Evolutionary conservation across 2,329 filamentous ascomycete genomes (phyloP), one percentile per base, ranked within the genome.

Genomic region (Diatrype stigma): DNA sequence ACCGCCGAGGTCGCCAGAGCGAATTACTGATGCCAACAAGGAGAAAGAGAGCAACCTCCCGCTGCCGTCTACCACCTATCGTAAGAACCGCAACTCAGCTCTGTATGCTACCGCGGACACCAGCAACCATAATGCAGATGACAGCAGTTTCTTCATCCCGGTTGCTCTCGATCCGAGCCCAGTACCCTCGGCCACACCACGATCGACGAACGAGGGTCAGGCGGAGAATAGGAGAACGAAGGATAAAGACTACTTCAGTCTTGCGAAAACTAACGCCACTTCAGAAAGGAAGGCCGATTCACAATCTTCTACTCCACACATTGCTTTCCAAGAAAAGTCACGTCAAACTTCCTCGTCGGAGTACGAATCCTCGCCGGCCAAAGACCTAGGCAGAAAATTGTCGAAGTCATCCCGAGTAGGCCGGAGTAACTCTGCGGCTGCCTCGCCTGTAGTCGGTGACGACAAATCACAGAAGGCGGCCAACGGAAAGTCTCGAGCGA

Each of bases 301-400:
- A 1, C 73, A 75, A 50, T 67, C 73, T 52, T 80, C 84, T 2
- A 91, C 89, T 16, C 90, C 91, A n/a, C 91, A 96, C 63, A 96
- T 96, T 61, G 88, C 90, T 21, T 95, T 91, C 66, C 90, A 96
- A 67, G 90, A 96, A 62, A 94, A 92, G 69, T 82, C 83, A 2
- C 81, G 88, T 42, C 78, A 83, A 53, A 70, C 78, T 4, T 85
- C 84, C 1, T 81, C 26, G 10, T 30, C 84, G 2, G 82, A 86
- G 11, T 71, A 82, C 22, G 75, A 82, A 28, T 79, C 78, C 35
- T 73, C 77, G 1, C 74, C 80, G 45, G 70, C 75, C 22, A 84
- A 76, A 61, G 69, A 71, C 46, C 71, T 73, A 51, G 69, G 65
- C 55, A 78, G 70, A 60, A 79, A 72, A 66, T 70, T 71, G 42